These are phyloP conservation scores for Aspergillus bridgeri DNA, from an alignment of 495 filamentous ascomycete species.

Conservation along the genomic window DNA sequence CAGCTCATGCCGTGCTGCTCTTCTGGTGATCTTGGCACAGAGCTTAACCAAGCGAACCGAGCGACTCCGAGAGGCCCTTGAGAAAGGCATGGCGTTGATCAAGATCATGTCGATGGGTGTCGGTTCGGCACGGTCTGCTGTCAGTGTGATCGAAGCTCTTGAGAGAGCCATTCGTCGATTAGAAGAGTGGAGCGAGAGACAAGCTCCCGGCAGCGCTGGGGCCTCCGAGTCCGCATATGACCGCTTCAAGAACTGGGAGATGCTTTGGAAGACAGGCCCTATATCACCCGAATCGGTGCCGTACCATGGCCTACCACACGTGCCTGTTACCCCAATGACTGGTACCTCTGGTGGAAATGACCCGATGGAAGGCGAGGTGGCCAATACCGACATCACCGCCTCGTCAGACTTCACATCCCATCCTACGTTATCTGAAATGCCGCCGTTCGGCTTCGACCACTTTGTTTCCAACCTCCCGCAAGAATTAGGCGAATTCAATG, in stretches of 20 bases:
- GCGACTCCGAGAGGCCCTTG: slow-evolving; percentile 41
- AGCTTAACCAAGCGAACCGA: slow-evolving; percentile 48
- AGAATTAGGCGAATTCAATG: slow-evolving; percentile 46
- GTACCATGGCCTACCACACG: slow-evolving; percentile 21
- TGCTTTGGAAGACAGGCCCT: slow-evolving; percentile 50
- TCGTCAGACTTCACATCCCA: slow-evolving; percentile 33
- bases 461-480: slow-evolving; percentile 48
- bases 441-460: slow-evolving; percentile 43
- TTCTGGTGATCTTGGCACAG: slow-evolving; percentile 48
- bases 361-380: slow-evolving; percentile 21
- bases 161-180: slow-evolving; percentile 47
- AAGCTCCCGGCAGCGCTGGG: slow-evolving; percentile 31
- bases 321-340: slow-evolving; percentile 21
- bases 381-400: slow-evolving; percentile 20
- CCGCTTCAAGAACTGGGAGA: slow-evolving; percentile 51
- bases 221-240: slow-evolving; percentile 45
- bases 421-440: slow-evolving; percentile 31
- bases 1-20: slow-evolving; percentile 49
- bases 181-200: slow-evolving; percentile 39
- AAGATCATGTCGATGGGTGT: slow-evolving; percentile 53
- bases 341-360: slow-evolving; percentile 13
- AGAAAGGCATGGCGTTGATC: slow-evolving; percentile 47
- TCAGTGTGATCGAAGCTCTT: slow-evolving; percentile 50
- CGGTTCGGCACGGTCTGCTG: slow-evolving; percentile 47
- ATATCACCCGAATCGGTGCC: slow-evolving; percentile 33